Conservation (phyloP, 2,329 filamentous ascomycete species). For the Paracoccidioides lutzii region DNA sequence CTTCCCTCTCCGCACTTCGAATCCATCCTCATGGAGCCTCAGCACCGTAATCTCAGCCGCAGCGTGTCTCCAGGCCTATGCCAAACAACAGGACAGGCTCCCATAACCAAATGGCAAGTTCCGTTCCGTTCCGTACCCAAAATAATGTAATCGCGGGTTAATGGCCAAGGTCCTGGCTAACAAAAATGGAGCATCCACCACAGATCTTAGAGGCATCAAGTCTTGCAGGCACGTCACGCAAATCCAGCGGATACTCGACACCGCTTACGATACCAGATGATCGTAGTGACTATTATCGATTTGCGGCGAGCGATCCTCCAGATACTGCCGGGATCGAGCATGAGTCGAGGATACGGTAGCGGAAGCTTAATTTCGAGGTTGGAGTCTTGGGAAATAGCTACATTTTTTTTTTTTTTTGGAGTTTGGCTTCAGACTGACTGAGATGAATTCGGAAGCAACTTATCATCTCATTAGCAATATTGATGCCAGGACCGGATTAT, state of each 20-base stretch:
- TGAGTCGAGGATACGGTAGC: not conserved
- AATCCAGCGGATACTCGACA: constrained; percentile 1
- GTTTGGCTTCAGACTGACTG: not conserved
- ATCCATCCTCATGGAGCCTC: not conserved
- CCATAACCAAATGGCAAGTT: constrained; percentile 1
- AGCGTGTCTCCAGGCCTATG: not conserved
- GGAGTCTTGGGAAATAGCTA: too few species aligned
- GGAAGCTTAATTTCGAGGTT: not conserved
- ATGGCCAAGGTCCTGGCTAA: not conserved
- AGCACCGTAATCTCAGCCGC: not conserved
- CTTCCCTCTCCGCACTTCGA: not conserved
- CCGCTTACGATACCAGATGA: constrained; percentile 1
- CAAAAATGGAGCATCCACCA: not conserved
- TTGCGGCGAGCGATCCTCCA: not conserved
- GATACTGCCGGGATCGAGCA: not conserved
- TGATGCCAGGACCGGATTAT: too few species aligned
- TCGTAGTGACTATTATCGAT: not conserved
- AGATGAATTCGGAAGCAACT: too few species aligned
- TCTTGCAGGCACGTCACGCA: not conserved
- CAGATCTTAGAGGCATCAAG: not conserved
- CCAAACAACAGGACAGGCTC: not conserved
- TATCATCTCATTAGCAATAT: too few species aligned
- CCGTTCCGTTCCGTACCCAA: not conserved
- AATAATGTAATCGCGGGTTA: not conserved
- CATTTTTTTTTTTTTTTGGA: not conserved